Conservation (phyloP, 2,329 filamentous ascomycete genomes). For the Diplodia corticola region DNA sequence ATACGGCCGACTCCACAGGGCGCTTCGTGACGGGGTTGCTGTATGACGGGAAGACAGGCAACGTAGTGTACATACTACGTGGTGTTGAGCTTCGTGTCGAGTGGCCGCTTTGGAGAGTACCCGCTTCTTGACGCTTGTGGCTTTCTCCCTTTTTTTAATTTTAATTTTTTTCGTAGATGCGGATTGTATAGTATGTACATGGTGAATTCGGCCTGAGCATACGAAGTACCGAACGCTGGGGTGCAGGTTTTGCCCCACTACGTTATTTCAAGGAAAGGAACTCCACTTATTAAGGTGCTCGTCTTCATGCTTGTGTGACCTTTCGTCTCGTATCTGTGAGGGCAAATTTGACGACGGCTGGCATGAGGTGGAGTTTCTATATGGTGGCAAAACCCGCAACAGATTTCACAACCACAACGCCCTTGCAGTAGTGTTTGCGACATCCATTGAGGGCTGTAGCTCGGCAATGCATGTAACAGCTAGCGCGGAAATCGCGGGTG, state of each 20-base stretch:
- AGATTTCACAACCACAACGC: neutral
- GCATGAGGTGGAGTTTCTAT: neutral
- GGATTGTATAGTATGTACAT: neutral
- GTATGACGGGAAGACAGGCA: neutral
- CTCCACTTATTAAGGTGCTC: neutral
- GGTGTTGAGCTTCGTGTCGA: too few species aligned
- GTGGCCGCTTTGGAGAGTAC: too few species aligned
- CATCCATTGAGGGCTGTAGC: neutral
- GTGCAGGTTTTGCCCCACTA: neutral
- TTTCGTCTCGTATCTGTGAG: neutral
- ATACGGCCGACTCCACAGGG: neutral
- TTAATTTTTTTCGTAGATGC: neutral
- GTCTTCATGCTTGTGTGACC: neutral
- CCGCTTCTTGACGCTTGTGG: neutral
- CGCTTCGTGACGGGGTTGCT: neutral
- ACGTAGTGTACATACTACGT: too few species aligned
- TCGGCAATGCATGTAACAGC: neutral
- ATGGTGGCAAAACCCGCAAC: neutral
- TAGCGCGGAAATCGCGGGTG: neutral
- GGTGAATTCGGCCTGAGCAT: neutral
- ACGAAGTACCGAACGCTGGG: neutral
- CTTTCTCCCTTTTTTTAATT: neutral
- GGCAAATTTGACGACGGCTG: neutral
- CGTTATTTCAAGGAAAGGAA: neutral
- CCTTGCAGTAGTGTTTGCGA: neutral